phyloP scores from a whole-genome alignment of 2,329 filamentous ascomycete species.

The Phyllosticta citrichinensis region DNA sequence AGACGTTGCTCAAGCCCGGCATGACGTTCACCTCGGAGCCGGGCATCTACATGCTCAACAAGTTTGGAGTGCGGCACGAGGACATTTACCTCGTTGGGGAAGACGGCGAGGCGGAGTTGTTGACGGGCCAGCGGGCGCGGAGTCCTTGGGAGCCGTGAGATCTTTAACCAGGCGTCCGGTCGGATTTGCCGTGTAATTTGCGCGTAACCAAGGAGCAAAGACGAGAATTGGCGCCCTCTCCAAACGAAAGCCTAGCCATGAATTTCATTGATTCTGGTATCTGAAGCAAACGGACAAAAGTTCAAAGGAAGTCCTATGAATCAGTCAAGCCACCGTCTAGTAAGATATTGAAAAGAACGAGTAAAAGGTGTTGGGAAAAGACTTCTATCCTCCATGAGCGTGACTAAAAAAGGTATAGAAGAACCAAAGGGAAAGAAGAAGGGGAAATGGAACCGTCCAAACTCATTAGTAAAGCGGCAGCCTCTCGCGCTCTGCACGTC shows the following conservation, averaged over 20 bases:
- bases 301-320: neutral
- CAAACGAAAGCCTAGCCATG: neutral
- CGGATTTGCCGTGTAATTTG: neutral
- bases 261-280: neutral
- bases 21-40: slow-evolving; percentile 58
- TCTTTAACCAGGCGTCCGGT: neutral
- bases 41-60: slow-evolving; percentile 49
- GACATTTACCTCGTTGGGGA: slow-evolving; percentile 50
- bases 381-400: slow-evolving; percentile 6
- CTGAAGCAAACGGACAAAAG: neutral
- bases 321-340: neutral
- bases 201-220: neutral
- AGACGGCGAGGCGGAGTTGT: slow-evolving; percentile 42
- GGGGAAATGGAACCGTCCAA: neutral
- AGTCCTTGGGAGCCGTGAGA: slow-evolving; percentile 43
- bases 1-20: slow-evolving; percentile 38
- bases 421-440: neutral
- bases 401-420: neutral
- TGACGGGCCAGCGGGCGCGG: slow-evolving; percentile 44
- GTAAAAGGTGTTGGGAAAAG: neutral
- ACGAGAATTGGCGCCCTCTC: neutral
- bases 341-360: neutral
- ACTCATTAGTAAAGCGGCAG: neutral
- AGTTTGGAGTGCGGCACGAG: slow-evolving; percentile 54
- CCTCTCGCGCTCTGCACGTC: slow-evolving; percentile 2